These are phyloP conservation scores for Trichophyton verrucosum DNA, from an alignment of 2,329 filamentous ascomycete genomes.

Conservation along the genomic window DNA sequence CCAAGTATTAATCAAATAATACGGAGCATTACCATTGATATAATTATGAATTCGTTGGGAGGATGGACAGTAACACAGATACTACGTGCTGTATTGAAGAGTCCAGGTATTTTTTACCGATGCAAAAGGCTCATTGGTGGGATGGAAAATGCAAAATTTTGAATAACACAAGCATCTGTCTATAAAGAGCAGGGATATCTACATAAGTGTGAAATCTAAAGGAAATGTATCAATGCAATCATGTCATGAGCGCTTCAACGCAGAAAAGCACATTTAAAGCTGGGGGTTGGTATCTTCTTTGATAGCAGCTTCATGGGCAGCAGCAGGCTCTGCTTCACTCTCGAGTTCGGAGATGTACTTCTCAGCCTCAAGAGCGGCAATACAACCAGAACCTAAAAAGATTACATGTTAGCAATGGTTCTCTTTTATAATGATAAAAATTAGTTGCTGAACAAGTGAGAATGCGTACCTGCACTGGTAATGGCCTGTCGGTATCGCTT, in stretches of 20 bases:
- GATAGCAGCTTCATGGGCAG: conserved; percentile 34
- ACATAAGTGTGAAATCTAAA: not conserved
- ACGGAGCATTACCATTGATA: not conserved
- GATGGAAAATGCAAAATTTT: not conserved
- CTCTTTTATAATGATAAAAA: not conserved
- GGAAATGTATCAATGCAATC: not conserved
- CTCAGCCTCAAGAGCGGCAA: conserved; percentile 91
- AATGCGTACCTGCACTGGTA: conserved; percentile 74
- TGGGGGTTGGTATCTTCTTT: conserved; percentile 49
- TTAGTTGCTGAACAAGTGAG: not conserved
- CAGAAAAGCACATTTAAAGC: conserved; percentile 34
- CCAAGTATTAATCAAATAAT: not conserved
- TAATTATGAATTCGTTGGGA: too few species aligned
- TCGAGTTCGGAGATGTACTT: conserved; percentile 77
- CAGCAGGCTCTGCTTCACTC: conserved; percentile 32
- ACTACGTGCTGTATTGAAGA: not conserved
- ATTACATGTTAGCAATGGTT: conserved; percentile 13
- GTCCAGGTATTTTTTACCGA: not conserved
- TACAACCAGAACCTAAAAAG: conserved; percentile 56
- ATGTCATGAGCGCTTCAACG: not conserved
- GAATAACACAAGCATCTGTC: not conserved
- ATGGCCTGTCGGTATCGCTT: conserved; percentile 97
- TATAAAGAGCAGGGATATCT: not conserved
- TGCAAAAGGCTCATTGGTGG: not conserved
- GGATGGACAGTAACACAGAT: not conserved